Evolutionary conservation across 768 basidiomycete species (phyloP).

Genomic region (Mycena venus): DNA sequence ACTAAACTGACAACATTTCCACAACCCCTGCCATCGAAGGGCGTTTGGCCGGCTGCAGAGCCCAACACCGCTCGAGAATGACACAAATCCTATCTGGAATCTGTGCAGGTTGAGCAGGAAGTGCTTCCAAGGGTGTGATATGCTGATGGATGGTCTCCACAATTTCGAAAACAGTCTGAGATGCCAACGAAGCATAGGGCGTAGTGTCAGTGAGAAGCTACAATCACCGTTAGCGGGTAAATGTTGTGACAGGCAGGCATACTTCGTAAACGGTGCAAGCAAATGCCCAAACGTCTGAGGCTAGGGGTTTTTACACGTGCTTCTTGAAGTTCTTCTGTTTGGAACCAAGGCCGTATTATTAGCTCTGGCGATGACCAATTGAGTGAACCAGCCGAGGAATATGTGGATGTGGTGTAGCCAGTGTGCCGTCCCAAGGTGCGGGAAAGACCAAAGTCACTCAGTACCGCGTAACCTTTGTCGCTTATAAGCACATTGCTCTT

Average conservation of each 20-base stretch:
- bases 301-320: not conserved
- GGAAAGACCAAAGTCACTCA: constrained; percentile 10
- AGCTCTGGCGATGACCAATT: constrained; percentile 8
- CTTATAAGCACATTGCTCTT: constrained; percentile 9
- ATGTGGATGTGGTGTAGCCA: constrained; percentile 4
- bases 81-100: not conserved
- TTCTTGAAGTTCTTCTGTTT: not conserved
- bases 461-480: constrained; percentile 1
- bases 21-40: constrained; percentile 3
- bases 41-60: constrained; percentile 2
- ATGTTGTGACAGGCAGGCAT: not conserved
- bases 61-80: constrained; percentile 1
- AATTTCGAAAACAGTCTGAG: not conserved
- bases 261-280: constrained; percentile 5
- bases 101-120: not conserved
- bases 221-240: constrained; percentile 9
- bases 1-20: constrained; percentile 3
- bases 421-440: constrained; percentile 2
- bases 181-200: not conserved
- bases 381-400: constrained; percentile 4
- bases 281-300: constrained; percentile 8
- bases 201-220: constrained; percentile 5
- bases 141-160: not conserved
- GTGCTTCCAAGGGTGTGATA: constrained; percentile 4
- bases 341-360: constrained; percentile 2